Percentiles rank a stretch among this genome's conserved stretches.
phyloP scores from a whole-genome alignment of 495 filamentous ascomycete genomes.

The Hypoxylon perforatum region DNA sequence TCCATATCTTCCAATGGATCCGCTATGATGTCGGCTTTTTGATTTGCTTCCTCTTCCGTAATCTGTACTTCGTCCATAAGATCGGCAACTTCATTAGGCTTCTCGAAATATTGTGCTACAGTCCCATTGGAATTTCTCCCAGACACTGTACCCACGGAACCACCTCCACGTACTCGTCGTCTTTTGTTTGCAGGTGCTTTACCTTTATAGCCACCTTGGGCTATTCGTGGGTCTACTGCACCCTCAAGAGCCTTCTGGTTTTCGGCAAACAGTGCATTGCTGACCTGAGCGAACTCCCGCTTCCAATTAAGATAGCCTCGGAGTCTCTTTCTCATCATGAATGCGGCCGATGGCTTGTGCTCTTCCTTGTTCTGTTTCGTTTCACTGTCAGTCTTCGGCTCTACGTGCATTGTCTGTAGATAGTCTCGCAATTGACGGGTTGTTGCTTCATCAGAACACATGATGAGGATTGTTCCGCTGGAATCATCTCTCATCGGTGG shows the following conservation, averaged over 20 bases:
- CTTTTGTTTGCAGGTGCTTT: slow-evolving; percentile 84
- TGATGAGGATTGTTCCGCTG: slow-evolving; percentile 89
- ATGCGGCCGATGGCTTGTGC: slow-evolving; percentile 74
- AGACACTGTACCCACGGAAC: slow-evolving; percentile 64
- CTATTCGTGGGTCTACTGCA: slow-evolving; percentile 60
- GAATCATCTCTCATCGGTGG: slow-evolving; percentile 80
- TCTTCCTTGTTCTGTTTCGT: slow-evolving; percentile 57
- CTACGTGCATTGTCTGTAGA: slow-evolving; percentile 89
- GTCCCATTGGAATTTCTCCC: slow-evolving; percentile 60
- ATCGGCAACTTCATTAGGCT: slow-evolving; percentile 60
- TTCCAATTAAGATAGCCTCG: slow-evolving; percentile 95
- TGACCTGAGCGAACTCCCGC: slow-evolving; percentile 85
- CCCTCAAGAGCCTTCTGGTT: slow-evolving; percentile 83
- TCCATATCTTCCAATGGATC: slow-evolving; percentile 91
- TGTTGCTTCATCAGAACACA: slow-evolving; percentile 91
- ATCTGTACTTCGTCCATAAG: slow-evolving; percentile 76
- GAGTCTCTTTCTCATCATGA: slow-evolving; percentile 89
- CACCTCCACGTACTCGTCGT: slow-evolving; percentile 87
- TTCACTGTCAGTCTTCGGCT: slow-evolving; percentile 60
- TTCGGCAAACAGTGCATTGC: slow-evolving; percentile 75
- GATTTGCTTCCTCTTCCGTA: slow-evolving; percentile 81
- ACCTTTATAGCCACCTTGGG: slow-evolving; percentile 51
- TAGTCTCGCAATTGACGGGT: slow-evolving; percentile 92
- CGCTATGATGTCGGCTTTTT: slow-evolving; percentile 78
- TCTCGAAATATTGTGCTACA: slow-evolving; percentile 62